Evolutionary conservation across 1,284 basidiomycete genomes (phyloP), one percentile per base, ranked within the genome.

Genomic region (Austropuccinia psidii): DNA sequence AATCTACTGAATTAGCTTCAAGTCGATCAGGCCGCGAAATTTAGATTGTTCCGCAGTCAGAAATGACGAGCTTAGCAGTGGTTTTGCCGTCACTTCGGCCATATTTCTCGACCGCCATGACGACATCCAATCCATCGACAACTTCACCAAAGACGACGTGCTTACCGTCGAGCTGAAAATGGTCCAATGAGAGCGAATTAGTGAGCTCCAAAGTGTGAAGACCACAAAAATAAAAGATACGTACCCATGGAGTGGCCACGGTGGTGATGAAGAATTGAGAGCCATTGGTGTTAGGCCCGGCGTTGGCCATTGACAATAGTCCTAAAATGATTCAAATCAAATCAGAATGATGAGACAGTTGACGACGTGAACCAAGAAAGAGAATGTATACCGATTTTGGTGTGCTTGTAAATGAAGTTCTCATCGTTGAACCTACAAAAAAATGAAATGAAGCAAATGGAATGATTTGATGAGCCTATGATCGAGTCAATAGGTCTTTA

Each of bases 201-300:
- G 39, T 19, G 35, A 47, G 21, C 29, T 17, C n/a, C 35, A 15
- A n/a, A 17, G 4, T 21, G n/a, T 37, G 13, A 7, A 6, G 35
- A 77, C 75, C 75, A 73, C 77, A 76, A 55, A 78, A 77, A 75
- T 78, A 13, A 17, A 54, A 24, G 8, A 17, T 17, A 62, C 69
- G 49, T 33, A 80, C 75, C 78, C 78, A 79, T 27, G 73, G 61
- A 66, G 80, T 80, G 58, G 76, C 75, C 55, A 79, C 79, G 54
- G 79, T 79, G 76, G 79, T 79, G 77, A 80, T 77, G 77, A 78
- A 78, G 76, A 80, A 80, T 74, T 79, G 78, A 13, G 79, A 79
- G 24, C 79, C 79, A 75, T 80, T 80, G 19, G 79, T 78, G 77
- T 80, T 79, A 7, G 75, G 76, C 5, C 75, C 75, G 39, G 75